Base-by-base conservation (phyloP, 2,329 filamentous ascomycete species). In the Xylaria sp. region DNA sequence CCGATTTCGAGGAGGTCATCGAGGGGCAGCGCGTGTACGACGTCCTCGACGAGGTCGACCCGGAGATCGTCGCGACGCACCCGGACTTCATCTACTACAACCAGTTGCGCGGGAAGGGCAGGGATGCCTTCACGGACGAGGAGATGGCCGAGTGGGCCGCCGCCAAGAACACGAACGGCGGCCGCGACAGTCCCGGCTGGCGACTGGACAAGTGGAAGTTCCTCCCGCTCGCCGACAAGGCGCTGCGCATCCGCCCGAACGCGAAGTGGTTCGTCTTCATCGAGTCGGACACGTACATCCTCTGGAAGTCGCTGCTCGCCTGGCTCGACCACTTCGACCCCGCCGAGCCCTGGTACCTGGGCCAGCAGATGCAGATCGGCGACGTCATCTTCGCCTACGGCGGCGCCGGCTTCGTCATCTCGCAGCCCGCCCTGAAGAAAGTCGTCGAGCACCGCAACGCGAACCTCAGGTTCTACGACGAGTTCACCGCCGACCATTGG, bases 231-330 rank as follows among this genome's bases (percentile, higher is more conserved):
- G 77, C 80, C 2, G 78, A 82, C 65, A 76, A 79, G 65, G 76
- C 80, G 5, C 59, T 69, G 47, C 61, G 54, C n/a, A 66, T 73
- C 54, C 66, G 71, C 44, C 78, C 78, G 1, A 71, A 81, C 30
- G 78, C 79, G 50, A 80, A 79, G 57, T 86, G 83, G 83, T 86
- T 78, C 61, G 73, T 83, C 58, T 86, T 86, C 68, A 78, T 83
- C 52, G 83, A 85, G 64, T 78, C 80, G 0, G 83, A 86, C 66
- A 84, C 82, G 0, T 85, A 82, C 63, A 69, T 84, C 47, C 73
- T 82, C 8, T 82, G 82, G 75, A 72, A 76, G 39, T 82, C 81
- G 37, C 65, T 85, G 47, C 66, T 83, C 13, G 71, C 75, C 23
- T 85, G 81, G 80, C 74, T 86, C 19, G 72, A 73, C 16, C 72